Conservation (phyloP, 768 basidiomycete genomes). For the Leccinum aurantiacum region DNA sequence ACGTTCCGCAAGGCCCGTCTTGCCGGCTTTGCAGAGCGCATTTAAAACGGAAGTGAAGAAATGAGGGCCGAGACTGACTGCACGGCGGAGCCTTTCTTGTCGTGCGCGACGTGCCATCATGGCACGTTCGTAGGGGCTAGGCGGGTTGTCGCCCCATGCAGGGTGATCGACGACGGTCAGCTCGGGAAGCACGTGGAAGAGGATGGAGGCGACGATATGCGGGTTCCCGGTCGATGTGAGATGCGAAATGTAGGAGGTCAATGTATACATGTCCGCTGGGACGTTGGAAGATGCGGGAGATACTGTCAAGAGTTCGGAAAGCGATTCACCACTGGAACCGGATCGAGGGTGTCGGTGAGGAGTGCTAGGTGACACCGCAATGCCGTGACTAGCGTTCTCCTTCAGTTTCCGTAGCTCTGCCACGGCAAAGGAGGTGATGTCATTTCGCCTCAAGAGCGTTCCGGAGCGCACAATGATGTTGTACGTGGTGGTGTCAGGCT, state of each 20-base stretch:
- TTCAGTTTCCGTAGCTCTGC: constrained; percentile 30
- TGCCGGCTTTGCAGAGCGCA: constrained; percentile 56
- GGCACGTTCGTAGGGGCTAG: constrained; percentile 26
- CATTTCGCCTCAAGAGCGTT: constrained; percentile 47
- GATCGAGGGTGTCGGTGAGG: not conserved
- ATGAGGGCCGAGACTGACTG: constrained; percentile 54
- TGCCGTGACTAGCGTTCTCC: constrained; percentile 26
- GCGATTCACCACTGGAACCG: not conserved
- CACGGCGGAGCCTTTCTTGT: constrained; percentile 39
- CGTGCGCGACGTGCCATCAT: constrained; percentile 26
- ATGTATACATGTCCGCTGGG: constrained; percentile 44
- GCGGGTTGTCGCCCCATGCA: constrained; percentile 33
- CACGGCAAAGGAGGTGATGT: constrained; percentile 42
- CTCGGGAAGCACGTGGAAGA: constrained; percentile 61
- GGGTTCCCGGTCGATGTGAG: constrained; percentile 52
- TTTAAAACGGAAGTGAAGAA: constrained; percentile 61
- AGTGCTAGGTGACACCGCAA: constrained; percentile 16
- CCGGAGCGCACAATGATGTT: constrained; percentile 60
- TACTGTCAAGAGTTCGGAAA: constrained; percentile 15
- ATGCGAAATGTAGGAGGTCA: constrained; percentile 53
- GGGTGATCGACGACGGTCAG: constrained; percentile 41
- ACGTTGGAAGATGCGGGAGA: constrained; percentile 19
- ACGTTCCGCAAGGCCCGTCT: constrained; percentile 54
- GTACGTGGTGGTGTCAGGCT: constrained; percentile 50
- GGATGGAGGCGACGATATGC: constrained; percentile 41